These are phyloP conservation scores for Pyrus hybrid DNA, from an alignment of 331 rosid species.

Conservation along the genomic window DNA sequence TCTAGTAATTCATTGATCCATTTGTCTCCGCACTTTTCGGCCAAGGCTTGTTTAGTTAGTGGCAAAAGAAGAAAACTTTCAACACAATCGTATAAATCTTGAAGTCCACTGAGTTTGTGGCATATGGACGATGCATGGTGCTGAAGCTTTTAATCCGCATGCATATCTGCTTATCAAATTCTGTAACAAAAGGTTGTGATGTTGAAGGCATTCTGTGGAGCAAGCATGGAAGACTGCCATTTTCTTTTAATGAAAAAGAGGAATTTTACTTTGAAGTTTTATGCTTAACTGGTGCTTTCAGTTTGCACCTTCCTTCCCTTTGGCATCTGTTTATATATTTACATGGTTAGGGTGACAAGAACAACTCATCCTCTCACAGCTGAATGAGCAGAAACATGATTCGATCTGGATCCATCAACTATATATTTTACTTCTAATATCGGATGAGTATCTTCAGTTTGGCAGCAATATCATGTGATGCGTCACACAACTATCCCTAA, in stretches of 20 bases:
- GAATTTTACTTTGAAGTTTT: background rate
- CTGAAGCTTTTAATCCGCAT: slow-evolving; percentile 34
- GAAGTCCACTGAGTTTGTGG: slow-evolving; percentile 31
- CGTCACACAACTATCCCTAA: background rate
- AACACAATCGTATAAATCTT: slow-evolving; percentile 43
- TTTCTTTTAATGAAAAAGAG: slow-evolving; percentile 13
- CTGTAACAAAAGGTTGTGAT: slow-evolving; percentile 22
- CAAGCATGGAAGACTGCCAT: slow-evolving; percentile 37
- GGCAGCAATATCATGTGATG: background rate
- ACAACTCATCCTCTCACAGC: slow-evolving; percentile 23
- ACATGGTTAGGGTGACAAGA: slow-evolving; percentile 12
- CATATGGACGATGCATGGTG: slow-evolving; percentile 23
- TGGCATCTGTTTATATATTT: slow-evolving; percentile 9
- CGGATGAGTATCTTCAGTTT: background rate
- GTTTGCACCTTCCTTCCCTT: background rate
- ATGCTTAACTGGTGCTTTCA: background rate
- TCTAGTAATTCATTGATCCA: slow-evolving; percentile 19
- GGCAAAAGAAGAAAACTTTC: slow-evolving; percentile 46
- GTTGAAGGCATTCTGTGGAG: slow-evolving; percentile 26
- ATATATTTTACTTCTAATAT: background rate
- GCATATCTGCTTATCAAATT: slow-evolving; percentile 29
- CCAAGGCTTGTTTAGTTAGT: slow-evolving; percentile 36
- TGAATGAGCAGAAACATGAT: slow-evolving; percentile 7
- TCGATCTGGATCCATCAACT: slow-evolving; percentile 26
- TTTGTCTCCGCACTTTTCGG: slow-evolving; percentile 23